phyloP scores from a whole-genome alignment of 2,329 filamentous ascomycete genomes.

The Myrmaecium sp. region DNA sequence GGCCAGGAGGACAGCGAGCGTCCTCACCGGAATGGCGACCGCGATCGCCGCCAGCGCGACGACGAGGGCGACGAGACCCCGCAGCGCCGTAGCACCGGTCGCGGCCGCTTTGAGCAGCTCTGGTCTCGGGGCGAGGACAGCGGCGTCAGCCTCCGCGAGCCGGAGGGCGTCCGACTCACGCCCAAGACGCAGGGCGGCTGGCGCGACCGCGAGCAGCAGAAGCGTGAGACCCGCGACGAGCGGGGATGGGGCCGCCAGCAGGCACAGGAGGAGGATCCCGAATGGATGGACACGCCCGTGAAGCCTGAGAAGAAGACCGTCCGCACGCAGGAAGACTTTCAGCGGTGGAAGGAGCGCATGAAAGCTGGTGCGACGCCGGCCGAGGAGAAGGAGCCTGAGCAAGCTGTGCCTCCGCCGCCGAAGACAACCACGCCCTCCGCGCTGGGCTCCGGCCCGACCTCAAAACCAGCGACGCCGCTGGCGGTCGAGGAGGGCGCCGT shows the following conservation, averaged over 20 bases:
- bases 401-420: conserved; percentile 21
- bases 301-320: conserved; percentile 50
- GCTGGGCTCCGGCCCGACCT: conserved; percentile 7
- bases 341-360: conserved; percentile 88
- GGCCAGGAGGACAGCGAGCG: conserved; percentile 55
- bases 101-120: conserved; percentile 51
- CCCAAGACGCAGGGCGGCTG: conserved; percentile 38
- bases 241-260: conserved; percentile 39
- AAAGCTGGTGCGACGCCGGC: conserved; percentile 41
- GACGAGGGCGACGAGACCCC: conserved; percentile 41
- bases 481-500: conserved; percentile 53
- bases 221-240: conserved; percentile 20
- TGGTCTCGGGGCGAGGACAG: conserved; percentile 50
- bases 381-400: conserved; percentile 27
- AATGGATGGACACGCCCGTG: conserved; percentile 64
- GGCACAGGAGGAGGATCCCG: conserved; percentile 55
- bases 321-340: conserved; percentile 79
- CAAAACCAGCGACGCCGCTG: conserved; percentile 41
- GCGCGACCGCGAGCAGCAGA: conserved; percentile 30
- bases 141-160: conserved; percentile 18
- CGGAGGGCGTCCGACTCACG: conserved; percentile 25
- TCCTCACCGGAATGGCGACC: conserved; percentile 39
- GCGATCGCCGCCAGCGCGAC: conserved; percentile 25
- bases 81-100: conserved; percentile 47
- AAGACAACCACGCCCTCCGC: conserved; percentile 10